Conservation (phyloP, 1,284 basidiomycete species). For the Athelia psychrophila region DNA sequence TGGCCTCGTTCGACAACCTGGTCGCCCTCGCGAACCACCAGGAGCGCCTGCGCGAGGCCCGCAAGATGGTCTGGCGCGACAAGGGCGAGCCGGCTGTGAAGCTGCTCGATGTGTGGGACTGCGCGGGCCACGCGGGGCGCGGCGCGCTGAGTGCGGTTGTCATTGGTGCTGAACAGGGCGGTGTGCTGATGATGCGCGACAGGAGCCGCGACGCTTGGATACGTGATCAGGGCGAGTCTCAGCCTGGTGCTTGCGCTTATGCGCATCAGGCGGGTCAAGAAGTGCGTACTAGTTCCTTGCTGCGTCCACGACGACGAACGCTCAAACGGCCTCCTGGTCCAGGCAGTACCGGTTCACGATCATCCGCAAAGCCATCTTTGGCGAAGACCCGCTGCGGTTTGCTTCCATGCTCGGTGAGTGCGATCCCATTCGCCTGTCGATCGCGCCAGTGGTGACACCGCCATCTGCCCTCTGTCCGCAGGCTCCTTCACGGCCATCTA, state of each 20-base stretch:
- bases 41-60: conserved; percentile 63
- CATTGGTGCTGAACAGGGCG: too few relatives aligned
- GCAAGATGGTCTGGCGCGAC: conserved; percentile 82
- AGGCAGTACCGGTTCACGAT: conserved; percentile 54
- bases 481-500: conserved; percentile 81
- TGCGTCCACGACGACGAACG: conserved; percentile 1
- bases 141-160: conserved; percentile 71
- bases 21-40: conserved; percentile 80
- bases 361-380: conserved; percentile 78
- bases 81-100: conserved; percentile 75
- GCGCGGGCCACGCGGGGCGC: conserved; percentile 69
- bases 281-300: conserved; percentile 38
- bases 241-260: conserved; percentile 78
- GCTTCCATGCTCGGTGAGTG: conserved; percentile 86
- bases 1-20: conserved; percentile 76
- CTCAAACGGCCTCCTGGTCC: neutral
- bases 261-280: conserved; percentile 60
- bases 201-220: conserved; percentile 81
- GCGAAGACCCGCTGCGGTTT: conserved; percentile 77
- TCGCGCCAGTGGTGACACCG: too few relatives aligned
- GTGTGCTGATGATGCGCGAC: conserved; percentile 4
- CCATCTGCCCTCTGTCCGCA: too few relatives aligned
- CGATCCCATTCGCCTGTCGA: conserved; percentile 13
- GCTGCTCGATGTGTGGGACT: conserved; percentile 65
- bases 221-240: conserved; percentile 76